Conservation (phyloP, 1,139 yeast genomes). For the Blastobotrys proliferans region DNA sequence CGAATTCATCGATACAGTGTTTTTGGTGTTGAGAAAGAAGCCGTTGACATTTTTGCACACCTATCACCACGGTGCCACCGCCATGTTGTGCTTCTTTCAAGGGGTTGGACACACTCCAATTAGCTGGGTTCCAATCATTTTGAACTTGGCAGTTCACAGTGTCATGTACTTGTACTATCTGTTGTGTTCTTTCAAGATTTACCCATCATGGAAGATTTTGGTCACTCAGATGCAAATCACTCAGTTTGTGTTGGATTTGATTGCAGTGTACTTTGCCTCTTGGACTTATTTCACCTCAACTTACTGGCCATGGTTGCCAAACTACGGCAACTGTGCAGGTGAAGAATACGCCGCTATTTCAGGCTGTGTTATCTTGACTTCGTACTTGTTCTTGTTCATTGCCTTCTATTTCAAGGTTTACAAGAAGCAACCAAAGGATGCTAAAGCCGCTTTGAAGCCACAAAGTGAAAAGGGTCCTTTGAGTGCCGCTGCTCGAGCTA, state of each 20-base stretch:
- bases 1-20: constrained; percentile 81
- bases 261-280: constrained; percentile 88
- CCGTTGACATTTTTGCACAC: constrained; percentile 84
- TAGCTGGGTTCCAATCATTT: constrained; percentile 90
- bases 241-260: constrained; percentile 86
- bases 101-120: constrained; percentile 72
- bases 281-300: constrained; percentile 47
- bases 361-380: constrained; percentile 85
- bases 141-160: constrained; percentile 90
- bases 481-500: constrained; percentile 17
- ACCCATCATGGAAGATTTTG: constrained; percentile 46
- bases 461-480: constrained; percentile 18
- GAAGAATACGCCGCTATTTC: constrained; percentile 87
- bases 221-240: constrained; percentile 94
- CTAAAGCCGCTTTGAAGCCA: constrained; percentile 18
- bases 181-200: constrained; percentile 83
- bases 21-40: constrained; percentile 87
- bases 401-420: constrained; percentile 90
- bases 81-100: constrained; percentile 90
- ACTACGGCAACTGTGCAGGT: constrained; percentile 85
- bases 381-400: constrained; percentile 86
- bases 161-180: constrained; percentile 98
- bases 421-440: constrained; percentile 27
- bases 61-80: constrained; percentile 98
- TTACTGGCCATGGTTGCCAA: constrained; percentile 58